phyloP scores from a whole-genome alignment of 2,329 filamentous ascomycete species.

The Fusarium fujikuroi region DNA sequence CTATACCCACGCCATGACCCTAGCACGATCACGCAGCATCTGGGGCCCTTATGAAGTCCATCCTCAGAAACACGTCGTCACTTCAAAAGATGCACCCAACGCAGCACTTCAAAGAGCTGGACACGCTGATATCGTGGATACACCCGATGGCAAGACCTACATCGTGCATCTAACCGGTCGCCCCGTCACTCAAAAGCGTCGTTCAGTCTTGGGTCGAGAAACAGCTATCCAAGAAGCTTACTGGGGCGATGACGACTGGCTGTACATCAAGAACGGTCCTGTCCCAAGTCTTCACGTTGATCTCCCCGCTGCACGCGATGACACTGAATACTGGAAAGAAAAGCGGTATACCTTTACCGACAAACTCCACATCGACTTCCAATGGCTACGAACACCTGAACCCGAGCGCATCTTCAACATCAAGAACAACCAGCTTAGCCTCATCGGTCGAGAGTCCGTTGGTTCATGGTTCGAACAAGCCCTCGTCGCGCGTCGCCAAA shows the following conservation, averaged over 20 bases:
- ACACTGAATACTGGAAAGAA: constrained; percentile 61
- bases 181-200: constrained; percentile 61
- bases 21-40: constrained; percentile 62
- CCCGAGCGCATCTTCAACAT: constrained; percentile 62
- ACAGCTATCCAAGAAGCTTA: constrained; percentile 68
- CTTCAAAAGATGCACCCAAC: constrained; percentile 60
- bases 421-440: constrained; percentile 53
- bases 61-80: constrained; percentile 67
- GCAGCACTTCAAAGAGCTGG: constrained; percentile 63
- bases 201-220: constrained; percentile 66
- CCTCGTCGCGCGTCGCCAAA: constrained; percentile 64
- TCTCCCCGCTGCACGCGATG: constrained; percentile 59
- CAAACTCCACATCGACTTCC: constrained; percentile 62
- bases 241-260: constrained; percentile 70
- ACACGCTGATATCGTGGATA: constrained; percentile 65
- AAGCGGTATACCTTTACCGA: constrained; percentile 59
- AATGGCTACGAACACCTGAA: constrained; percentile 68
- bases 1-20: constrained; percentile 69
- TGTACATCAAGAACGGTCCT: constrained; percentile 69
- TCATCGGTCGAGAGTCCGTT: constrained; percentile 62
- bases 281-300: constrained; percentile 65
- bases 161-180: constrained; percentile 64
- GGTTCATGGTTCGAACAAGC: constrained; percentile 70
- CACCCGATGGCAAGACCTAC: constrained; percentile 62
- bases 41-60: constrained; percentile 72